Base-by-base conservation (phyloP, 2,329 filamentous ascomycete genomes). In the Colletotrichum viniferum region DNA sequence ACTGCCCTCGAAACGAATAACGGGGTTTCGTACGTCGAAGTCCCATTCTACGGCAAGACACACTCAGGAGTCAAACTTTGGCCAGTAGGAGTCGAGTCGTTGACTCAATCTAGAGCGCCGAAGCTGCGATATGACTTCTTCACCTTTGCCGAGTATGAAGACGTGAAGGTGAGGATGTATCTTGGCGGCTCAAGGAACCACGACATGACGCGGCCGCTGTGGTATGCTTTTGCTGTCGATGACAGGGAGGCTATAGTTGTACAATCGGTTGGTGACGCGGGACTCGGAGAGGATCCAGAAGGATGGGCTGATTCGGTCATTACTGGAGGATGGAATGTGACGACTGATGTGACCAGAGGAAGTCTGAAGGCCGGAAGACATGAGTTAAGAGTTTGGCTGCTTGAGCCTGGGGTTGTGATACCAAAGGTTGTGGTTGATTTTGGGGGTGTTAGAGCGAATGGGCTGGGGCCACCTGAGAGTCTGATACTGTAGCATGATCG, bases 41-140 rank as follows among this genome's bases (percentile, higher is more conserved):
- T 68, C 12, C 28, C 65, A 14, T n/a, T 21, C n/a, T 68, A 58
- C 4, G 65, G 65, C 13, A 55, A 43, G 36, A 68, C 26, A 14
- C 48, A n/a, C 12, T 55, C 65, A 21, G 65, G 26, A 9, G 8
- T 68, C 65, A 68, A 56, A 28, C 65, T 30, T 7, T 68, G 65
- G 65, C 65, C 48, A 3, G 65, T 13, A 2, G 34, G 43, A 3
- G n/a, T 58, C 14, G 28, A 48, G 5, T 58, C 65, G 21, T 21
- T 28, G n/a, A 56, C 28, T 3, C 5, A 12, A 16, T 21, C 13
- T 3, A 26, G 48, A 16, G 43, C 32, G 8, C 48, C 65, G 16
- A 38, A 32, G 43, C 24, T 68, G 21, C 21, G 26, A 6, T 68
- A 68, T 6, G 43, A 55, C 43, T 68, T 68, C n/a, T 58, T 56